Conservation (phyloP, 768 basidiomycete genomes). For the Xerocomus potaroensis region DNA sequence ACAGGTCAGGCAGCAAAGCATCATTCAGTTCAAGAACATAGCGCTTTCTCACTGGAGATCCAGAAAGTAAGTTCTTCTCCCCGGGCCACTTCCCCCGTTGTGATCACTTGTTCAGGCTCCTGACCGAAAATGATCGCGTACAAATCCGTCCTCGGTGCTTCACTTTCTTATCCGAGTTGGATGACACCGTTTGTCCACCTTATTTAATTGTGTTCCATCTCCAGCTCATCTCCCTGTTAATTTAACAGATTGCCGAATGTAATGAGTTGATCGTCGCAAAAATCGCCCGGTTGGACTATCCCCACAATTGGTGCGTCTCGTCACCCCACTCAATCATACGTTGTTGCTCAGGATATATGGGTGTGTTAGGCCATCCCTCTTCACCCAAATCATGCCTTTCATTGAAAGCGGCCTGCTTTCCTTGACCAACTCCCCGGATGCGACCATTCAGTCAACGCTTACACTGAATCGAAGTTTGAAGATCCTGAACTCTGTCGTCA, state of each 20-base stretch:
- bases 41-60: conserved; percentile 73
- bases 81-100: conserved; percentile 2
- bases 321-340: neutral
- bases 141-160: conserved; percentile 65
- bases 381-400: conserved; percentile 42
- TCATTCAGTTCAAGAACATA: conserved; percentile 87
- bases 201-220: neutral
- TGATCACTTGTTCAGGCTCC: conserved; percentile 42
- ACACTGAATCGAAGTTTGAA: conserved; percentile 57
- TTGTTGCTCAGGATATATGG: neutral
- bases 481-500: conserved; percentile 60
- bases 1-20: conserved; percentile 70
- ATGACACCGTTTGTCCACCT: conserved; percentile 59
- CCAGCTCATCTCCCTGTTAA: conserved; percentile 3
- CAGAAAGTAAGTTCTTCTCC: conserved; percentile 50
- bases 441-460: conserved; percentile 43
- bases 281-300: conserved; percentile 76
- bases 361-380: conserved; percentile 21
- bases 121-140: conserved; percentile 62
- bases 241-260: conserved; percentile 64
- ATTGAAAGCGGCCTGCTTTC: conserved; percentile 53
- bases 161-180: conserved; percentile 67
- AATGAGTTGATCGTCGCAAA: conserved; percentile 73
- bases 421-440: conserved; percentile 40
- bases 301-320: conserved; percentile 56